A percentile compares a stretch with the other conserved stretches of the same genome.
These are phyloP conservation scores for Syncephalis plumigaleata DNA, from an alignment of 371 early-diverging fungal genomes.

Conservation along the genomic window DNA sequence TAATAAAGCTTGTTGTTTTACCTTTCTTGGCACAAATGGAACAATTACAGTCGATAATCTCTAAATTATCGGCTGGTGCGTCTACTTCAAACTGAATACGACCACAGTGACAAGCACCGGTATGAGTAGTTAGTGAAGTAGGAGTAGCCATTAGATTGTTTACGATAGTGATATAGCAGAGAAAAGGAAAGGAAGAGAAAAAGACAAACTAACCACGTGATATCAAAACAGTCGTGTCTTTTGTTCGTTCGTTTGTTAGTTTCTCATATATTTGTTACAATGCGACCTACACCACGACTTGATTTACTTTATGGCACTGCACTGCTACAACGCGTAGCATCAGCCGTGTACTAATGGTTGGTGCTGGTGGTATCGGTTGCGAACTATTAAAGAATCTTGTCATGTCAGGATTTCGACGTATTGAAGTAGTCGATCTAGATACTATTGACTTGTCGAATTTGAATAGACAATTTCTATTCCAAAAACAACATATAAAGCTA, in stretches of 20 bases:
- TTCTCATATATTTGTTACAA: neutral
- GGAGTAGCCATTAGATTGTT: no score
- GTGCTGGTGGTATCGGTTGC: slow-evolving; percentile 98
- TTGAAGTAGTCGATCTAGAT: slow-evolving; percentile 91
- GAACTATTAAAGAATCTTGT: slow-evolving; percentile 94
- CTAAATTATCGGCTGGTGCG: slow-evolving; percentile 9
- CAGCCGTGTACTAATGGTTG: slow-evolving; percentile 48
- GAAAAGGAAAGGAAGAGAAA: no score
- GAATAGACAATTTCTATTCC: slow-evolving; percentile 97
- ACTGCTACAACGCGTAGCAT: neutral
- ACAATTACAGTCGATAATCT: slow-evolving; percentile 19
- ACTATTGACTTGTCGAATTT: slow-evolving; percentile 97
- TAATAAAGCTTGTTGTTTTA: neutral
- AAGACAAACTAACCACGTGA: no score
- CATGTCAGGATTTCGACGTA: slow-evolving; percentile 68
- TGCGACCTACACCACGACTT: neutral
- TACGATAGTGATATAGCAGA: no score
- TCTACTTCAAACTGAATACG: slow-evolving; percentile 13
- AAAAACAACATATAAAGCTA: slow-evolving; percentile 78
- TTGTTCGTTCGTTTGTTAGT: no score
- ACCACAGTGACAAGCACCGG: slow-evolving; percentile 18
- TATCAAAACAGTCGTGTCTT: no score
- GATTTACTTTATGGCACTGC: neutral
- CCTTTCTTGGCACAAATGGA: slow-evolving; percentile 18
- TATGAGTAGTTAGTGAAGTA: slow-evolving; percentile 3